phyloP scores from a whole-genome alignment of 257 asterid genomes.

The Capsicum pubescens region DNA sequence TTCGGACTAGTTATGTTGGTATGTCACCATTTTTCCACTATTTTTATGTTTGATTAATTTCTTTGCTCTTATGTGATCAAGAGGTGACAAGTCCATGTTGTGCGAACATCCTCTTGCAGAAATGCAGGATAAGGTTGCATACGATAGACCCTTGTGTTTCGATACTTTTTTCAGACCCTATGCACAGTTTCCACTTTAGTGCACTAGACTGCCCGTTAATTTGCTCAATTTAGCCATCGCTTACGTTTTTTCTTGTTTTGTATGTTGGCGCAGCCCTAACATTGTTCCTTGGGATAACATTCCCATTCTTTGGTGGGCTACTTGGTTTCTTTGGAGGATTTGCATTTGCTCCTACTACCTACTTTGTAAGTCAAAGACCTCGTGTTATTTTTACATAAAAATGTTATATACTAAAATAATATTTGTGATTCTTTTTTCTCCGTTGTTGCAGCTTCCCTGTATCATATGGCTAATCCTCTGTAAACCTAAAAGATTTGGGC shows the following conservation, averaged over 20 bases:
- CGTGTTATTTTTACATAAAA: background rate
- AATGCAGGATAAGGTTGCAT: no score
- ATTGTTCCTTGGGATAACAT: constrained; percentile 45
- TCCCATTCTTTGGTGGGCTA: constrained; percentile 60
- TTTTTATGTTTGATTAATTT: background rate
- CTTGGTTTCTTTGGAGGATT: constrained; percentile 62
- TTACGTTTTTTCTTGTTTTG: background rate
- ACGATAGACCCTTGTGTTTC: no score
- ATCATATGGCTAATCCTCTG: constrained; percentile 59
- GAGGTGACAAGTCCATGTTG: no score
- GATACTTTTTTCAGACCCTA: no score
- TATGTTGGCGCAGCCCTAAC: constrained; percentile 40
- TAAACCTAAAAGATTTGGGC: constrained; percentile 53
- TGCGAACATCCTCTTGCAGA: no score
- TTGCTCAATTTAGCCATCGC: background rate
- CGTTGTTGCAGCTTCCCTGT: constrained; percentile 55
- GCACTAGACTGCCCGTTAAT: background rate
- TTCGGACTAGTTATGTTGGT: constrained; percentile 54
- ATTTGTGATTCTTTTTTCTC: background rate
- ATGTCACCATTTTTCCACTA: background rate
- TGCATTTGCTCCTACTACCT: constrained; percentile 61
- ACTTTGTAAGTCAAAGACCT: constrained; percentile 37
- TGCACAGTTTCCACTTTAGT: no score
- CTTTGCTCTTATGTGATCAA: no score
- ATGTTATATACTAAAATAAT: no score